These are phyloP conservation scores for Fagopyrum tataricum DNA, from an alignment of 148 eudicot species.

Conservation along the genomic window DNA sequence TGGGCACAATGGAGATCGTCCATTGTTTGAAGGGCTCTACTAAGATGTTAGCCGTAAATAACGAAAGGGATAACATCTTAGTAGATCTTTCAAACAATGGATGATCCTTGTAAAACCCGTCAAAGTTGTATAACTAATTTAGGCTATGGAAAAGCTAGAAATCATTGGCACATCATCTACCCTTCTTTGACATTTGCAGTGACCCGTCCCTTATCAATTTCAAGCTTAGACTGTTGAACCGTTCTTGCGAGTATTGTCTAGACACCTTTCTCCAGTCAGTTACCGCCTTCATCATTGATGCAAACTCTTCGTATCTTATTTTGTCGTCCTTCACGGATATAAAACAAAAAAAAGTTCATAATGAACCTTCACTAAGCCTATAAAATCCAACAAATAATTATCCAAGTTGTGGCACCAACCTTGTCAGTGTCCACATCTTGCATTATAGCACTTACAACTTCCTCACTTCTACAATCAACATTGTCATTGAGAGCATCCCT, in stretches of 20 bases:
- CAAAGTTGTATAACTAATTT: not conserved
- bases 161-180: constrained; percentile 20
- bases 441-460: constrained; percentile 66
- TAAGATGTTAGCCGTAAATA: not conserved
- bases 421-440: constrained; percentile 76
- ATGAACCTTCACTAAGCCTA: not conserved
- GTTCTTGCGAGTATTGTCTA: constrained; percentile 69
- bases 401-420: constrained; percentile 23
- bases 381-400: too few species aligned
- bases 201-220: constrained; percentile 67
- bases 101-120: not conserved
- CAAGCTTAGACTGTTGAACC: constrained; percentile 70
- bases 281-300: constrained; percentile 70
- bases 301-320: constrained; percentile 75
- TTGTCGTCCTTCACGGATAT: constrained; percentile 50
- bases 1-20: not conserved
- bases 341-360: not conserved
- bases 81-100: not conserved
- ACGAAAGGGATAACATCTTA: not conserved
- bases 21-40: not conserved
- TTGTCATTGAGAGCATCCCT: constrained; percentile 60
- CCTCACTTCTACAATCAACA: constrained; percentile 40
- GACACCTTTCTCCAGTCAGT: constrained; percentile 90
- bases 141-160: too few species aligned
- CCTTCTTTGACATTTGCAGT: constrained; percentile 30